Evolutionary conservation across 2,329 filamentous ascomycete species (phyloP).

Genomic region (Trichoderma afroharzianum): DNA sequence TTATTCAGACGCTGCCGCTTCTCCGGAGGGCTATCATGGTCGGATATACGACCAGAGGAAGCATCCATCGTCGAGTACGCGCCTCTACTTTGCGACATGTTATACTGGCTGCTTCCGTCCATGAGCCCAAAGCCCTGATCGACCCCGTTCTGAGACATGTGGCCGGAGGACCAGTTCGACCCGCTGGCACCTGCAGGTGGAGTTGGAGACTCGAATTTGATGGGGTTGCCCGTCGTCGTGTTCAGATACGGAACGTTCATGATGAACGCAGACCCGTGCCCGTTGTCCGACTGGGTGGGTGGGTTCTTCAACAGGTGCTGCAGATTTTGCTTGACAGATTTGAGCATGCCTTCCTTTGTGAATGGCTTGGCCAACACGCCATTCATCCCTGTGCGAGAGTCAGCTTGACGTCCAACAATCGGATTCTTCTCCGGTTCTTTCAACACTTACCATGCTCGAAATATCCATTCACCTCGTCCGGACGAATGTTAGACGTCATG

Average conservation of each 20-base stretch:
- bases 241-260: slow-evolving; percentile 35
- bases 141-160: slow-evolving; percentile 45
- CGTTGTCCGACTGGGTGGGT: slow-evolving; percentile 40
- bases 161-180: slow-evolving; percentile 51
- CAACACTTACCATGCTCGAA: slow-evolving; percentile 80
- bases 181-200: slow-evolving; percentile 46
- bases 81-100: slow-evolving; percentile 16
- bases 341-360: slow-evolving; percentile 79
- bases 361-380: slow-evolving; percentile 97
- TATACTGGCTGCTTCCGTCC: slow-evolving; percentile 40
- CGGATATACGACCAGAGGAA: slow-evolving; percentile 32
- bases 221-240: slow-evolving; percentile 29
- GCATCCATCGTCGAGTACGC: slow-evolving; percentile 26
- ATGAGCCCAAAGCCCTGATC: slow-evolving; percentile 46
- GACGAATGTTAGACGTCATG: slow-evolving; percentile 98
- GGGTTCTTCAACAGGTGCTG: slow-evolving; percentile 74
- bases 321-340: slow-evolving; percentile 84
- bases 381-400: slow-evolving; percentile 73
- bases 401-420: neutral
- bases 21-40: slow-evolving; percentile 45
- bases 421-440: slow-evolving; percentile 15
- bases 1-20: slow-evolving; percentile 52
- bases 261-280: slow-evolving; percentile 30
- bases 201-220: slow-evolving; percentile 56
- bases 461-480: slow-evolving; percentile 94